Conservation (phyloP, 352 stramenopile species). For the Phytophthora podocarpi region DNA sequence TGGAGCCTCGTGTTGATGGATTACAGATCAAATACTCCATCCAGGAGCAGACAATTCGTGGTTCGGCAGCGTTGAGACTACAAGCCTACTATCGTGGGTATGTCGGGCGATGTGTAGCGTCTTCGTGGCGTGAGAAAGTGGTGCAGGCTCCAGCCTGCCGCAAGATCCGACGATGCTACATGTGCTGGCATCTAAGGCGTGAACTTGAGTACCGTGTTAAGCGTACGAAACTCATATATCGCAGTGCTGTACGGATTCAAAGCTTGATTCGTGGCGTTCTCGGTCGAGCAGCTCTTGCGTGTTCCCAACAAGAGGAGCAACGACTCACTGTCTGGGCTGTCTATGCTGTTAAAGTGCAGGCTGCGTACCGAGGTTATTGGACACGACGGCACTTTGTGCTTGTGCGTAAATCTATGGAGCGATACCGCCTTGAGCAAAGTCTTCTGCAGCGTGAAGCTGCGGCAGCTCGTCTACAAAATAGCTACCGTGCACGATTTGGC, state of each 20-base stretch:
- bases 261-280: slow-evolving; percentile 55
- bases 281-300: slow-evolving; percentile 41
- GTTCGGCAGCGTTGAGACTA: slow-evolving; percentile 72
- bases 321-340: slow-evolving; percentile 43
- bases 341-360: slow-evolving; percentile 59
- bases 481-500: slow-evolving; percentile 66
- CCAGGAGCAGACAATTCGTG: slow-evolving; percentile 74
- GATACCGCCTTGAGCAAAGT: slow-evolving; percentile 58
- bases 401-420: slow-evolving; percentile 67
- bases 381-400: slow-evolving; percentile 53
- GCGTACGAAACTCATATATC: slow-evolving; percentile 35
- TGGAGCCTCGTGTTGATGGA: slow-evolving; percentile 59
- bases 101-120: slow-evolving; percentile 50
- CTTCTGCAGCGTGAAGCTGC: slow-evolving; percentile 46
- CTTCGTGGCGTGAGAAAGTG: slow-evolving; percentile 57
- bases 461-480: slow-evolving; percentile 51
- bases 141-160: slow-evolving; percentile 54
- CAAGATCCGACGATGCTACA: slow-evolving; percentile 59
- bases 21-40: slow-evolving; percentile 72
- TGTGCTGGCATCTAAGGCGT: slow-evolving; percentile 46
- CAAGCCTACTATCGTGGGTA: slow-evolving; percentile 72
- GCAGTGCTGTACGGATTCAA: slow-evolving; percentile 61
- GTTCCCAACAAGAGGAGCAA: slow-evolving; percentile 35
- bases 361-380: slow-evolving; percentile 66
- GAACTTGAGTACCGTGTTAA: slow-evolving; percentile 45